Percentiles rank a stretch among this genome's conserved stretches.
These are phyloP conservation scores for Lupinus albus DNA, from an alignment of 306 rosid species.

Conservation along the genomic window DNA sequence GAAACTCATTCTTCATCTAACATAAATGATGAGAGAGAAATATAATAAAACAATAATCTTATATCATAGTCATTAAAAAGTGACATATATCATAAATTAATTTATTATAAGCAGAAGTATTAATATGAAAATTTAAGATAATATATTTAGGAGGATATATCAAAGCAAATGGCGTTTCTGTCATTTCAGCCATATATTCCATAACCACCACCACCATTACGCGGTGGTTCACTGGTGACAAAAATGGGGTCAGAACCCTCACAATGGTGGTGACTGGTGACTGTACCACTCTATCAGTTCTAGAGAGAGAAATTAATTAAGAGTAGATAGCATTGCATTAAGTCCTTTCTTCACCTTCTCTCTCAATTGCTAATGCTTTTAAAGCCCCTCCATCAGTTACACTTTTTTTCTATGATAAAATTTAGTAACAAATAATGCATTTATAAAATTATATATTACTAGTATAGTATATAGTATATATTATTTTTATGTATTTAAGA, in stretches of 20 bases:
- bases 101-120: no score
- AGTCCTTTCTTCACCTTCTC: constrained; percentile 35
- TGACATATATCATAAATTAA: no score
- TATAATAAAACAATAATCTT: no score
- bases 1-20: background rate
- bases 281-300: constrained; percentile 39
- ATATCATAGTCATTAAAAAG: no score
- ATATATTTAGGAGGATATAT: no score
- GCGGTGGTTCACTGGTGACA: constrained; percentile 24
- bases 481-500: no score
- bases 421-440: no score
- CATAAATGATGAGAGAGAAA: constrained; percentile 35
- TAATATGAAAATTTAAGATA: no score
- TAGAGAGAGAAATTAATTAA: constrained; percentile 35
- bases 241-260: constrained; percentile 31
- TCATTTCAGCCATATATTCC: constrained; percentile 13
- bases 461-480: no score
- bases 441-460: no score
- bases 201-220: no score
- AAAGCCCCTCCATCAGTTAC: constrained; percentile 73
- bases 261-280: constrained; percentile 42
- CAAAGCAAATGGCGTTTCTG: constrained; percentile 19
- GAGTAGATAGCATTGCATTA: constrained; percentile 21
- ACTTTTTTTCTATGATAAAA: constrained; percentile 1
- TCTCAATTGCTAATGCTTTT: constrained; percentile 49